Percentiles rank a stretch among this genome's conserved stretches.
Evolutionary conservation across 768 basidiomycete genomes (phyloP).

Genomic region (Dentipellis fragilis): DNA sequence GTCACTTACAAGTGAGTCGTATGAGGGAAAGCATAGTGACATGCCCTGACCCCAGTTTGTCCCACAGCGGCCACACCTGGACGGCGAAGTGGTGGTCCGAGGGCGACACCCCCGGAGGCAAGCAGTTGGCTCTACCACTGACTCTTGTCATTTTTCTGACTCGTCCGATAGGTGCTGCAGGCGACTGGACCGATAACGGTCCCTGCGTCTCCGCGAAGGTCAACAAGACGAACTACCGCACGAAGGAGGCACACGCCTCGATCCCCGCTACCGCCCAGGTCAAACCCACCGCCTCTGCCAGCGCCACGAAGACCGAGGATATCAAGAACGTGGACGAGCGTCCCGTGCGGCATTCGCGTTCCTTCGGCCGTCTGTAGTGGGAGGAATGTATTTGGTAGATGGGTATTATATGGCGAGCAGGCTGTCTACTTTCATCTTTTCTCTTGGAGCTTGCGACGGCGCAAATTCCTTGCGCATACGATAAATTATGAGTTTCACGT

Average conservation of each 20-base stretch:
- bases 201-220: slow-evolving; percentile 16
- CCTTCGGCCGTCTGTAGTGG: not conserved
- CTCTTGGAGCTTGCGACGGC: too few relatives aligned
- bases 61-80: slow-evolving; percentile 36
- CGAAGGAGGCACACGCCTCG: not conserved
- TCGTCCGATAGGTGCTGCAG: slow-evolving; percentile 9
- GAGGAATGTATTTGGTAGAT: not conserved
- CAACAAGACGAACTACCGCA: slow-evolving; percentile 1
- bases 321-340: not conserved
- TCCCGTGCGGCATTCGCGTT: not conserved
- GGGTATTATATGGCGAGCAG: not conserved
- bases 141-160: not conserved
- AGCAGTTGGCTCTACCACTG: not conserved
- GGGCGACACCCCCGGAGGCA: slow-evolving; percentile 26
- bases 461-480: too few relatives aligned
- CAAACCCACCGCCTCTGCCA: too few relatives aligned
- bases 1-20: slow-evolving; percentile 31
- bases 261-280: not conserved
- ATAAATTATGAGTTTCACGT: too few relatives aligned
- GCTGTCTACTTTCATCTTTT: not conserved
- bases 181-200: slow-evolving; percentile 26
- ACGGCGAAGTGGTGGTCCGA: slow-evolving; percentile 39
- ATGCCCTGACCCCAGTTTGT: not conserved
- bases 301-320: not conserved
- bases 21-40: not conserved